Evolutionary conservation across 2,329 filamentous ascomycete genomes (phyloP).

Genomic region (Ilyonectria robusta): DNA sequence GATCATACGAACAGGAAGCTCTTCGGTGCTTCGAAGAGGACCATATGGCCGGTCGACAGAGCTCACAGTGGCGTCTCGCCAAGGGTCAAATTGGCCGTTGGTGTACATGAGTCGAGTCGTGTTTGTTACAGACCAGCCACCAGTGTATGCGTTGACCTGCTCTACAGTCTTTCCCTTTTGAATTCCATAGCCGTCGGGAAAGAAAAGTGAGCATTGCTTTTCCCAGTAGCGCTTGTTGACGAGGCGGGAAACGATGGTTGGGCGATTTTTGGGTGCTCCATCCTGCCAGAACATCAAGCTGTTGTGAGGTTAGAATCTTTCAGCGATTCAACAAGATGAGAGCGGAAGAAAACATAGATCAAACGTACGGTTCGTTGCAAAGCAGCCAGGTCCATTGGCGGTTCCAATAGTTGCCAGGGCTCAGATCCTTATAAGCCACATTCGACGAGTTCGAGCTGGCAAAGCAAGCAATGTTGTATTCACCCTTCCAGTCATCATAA

Average conservation of each 20-base stretch:
- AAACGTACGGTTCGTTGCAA: slow-evolving; percentile 70
- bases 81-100: slow-evolving; percentile 73
- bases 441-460: slow-evolving; percentile 66
- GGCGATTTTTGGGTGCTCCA: slow-evolving; percentile 60
- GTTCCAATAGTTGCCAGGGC: slow-evolving; percentile 60
- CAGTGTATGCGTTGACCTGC: slow-evolving; percentile 66
- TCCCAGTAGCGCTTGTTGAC: slow-evolving; percentile 67
- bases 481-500: slow-evolving; percentile 24
- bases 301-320: background rate
- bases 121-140: slow-evolving; percentile 68
- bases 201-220: slow-evolving; percentile 69
- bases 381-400: slow-evolving; percentile 73
- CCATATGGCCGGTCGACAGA: slow-evolving; percentile 68
- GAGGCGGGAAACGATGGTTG: slow-evolving; percentile 67
- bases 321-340: background rate
- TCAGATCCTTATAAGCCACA: slow-evolving; percentile 65
- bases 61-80: slow-evolving; percentile 68
- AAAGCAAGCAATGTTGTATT: slow-evolving; percentile 57
- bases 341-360: slow-evolving; percentile 8
- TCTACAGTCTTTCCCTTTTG: slow-evolving; percentile 60
- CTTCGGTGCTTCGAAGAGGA: slow-evolving; percentile 61
- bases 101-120: slow-evolving; percentile 69
- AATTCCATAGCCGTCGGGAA: slow-evolving; percentile 64
- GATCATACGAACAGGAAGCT: slow-evolving; percentile 67
- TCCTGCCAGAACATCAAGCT: slow-evolving; percentile 48